phyloP scores from a whole-genome alignment of 179 eudicot species.

The Beta macrorhiza region DNA sequence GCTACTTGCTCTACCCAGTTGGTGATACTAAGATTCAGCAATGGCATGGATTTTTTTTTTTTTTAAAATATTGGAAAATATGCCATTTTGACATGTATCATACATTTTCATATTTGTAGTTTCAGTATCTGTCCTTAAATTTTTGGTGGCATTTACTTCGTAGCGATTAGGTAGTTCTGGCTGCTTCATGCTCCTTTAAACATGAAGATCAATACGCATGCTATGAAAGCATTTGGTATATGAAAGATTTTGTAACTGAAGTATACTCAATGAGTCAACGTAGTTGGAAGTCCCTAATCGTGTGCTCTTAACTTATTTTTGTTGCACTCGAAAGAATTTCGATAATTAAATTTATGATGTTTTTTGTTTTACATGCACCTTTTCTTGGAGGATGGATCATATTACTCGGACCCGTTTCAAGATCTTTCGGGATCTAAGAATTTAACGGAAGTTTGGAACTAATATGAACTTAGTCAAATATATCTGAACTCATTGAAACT shows the following conservation, averaged over 20 bases:
- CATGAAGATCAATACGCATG: background rate
- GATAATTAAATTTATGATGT: no score
- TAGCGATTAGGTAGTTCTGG: background rate
- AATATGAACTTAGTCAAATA: no score
- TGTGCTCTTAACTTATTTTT: no score
- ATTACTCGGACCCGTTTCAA: no score
- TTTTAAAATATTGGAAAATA: no score
- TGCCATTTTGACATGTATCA: conserved; percentile 3
- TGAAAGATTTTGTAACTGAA: conserved; percentile 5
- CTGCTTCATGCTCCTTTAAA: background rate
- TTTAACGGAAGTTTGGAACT: no score
- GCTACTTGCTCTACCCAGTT: background rate
- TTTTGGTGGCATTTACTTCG: background rate
- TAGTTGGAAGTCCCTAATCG: no score
- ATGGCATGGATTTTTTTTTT: background rate
- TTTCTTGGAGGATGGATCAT: no score
- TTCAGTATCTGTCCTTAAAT: background rate
- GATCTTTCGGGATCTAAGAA: no score
- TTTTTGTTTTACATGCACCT: no score
- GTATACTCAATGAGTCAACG: background rate
- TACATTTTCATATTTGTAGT: background rate
- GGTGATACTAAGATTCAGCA: background rate
- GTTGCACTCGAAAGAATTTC: no score
- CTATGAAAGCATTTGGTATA: background rate
- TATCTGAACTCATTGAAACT: no score